phyloP scores from a whole-genome alignment of 495 filamentous ascomycete species.

The Choiromyces venosus region DNA sequence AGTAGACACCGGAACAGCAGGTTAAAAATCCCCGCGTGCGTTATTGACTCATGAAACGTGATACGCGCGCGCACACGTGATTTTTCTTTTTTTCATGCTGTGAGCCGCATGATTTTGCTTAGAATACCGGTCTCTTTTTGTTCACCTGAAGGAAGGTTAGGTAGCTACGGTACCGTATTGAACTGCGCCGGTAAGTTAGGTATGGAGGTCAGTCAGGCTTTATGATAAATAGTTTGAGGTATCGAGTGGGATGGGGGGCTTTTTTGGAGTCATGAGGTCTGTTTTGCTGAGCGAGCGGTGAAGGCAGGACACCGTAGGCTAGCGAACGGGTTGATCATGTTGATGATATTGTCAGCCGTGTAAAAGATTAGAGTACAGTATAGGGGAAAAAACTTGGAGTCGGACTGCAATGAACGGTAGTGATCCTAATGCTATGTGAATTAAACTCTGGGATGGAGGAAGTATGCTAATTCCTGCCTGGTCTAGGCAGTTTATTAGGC shows the following conservation, averaged over 20 bases:
- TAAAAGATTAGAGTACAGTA: neutral
- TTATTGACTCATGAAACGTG: neutral
- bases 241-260: neutral
- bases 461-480: neutral
- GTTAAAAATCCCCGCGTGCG: neutral
- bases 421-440: neutral
- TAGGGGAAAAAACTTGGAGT: too few relatives aligned
- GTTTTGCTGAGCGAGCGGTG: neutral
- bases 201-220: neutral
- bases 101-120: neutral
- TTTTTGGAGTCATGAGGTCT: neutral
- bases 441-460: neutral
- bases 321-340: neutral
- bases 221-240: neutral
- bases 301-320: neutral
- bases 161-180: neutral
- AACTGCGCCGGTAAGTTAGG: neutral
- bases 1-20: neutral
- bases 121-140: neutral
- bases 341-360: neutral
- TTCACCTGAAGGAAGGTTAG: neutral
- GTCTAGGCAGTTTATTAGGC: neutral
- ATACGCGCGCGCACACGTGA: neutral
- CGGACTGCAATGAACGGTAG: neutral
- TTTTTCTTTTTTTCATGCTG: neutral